Conservation (phyloP, 2,329 filamentous ascomycete genomes). For the Coleophoma cylindrospora region DNA sequence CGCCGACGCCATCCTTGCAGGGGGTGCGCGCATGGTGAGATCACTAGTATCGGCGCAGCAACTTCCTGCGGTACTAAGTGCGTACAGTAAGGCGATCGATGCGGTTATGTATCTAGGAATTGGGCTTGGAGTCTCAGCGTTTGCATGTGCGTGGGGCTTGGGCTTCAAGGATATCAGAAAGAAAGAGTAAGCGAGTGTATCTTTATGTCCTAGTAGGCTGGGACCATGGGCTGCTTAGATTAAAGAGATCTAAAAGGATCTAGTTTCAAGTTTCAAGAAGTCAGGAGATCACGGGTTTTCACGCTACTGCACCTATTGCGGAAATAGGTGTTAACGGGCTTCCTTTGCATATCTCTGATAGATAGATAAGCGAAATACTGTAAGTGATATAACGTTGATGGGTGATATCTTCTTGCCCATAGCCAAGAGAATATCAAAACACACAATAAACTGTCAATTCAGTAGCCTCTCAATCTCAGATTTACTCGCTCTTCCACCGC, state of each 20-base stretch:
- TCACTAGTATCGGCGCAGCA: constrained; percentile 23
- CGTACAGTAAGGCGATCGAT: constrained; percentile 35
- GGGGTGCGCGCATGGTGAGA: constrained; percentile 34
- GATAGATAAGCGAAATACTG: no score
- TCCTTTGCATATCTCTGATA: no score
- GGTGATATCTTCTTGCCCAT: neutral
- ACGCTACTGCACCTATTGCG: no score
- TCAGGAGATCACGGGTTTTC: no score
- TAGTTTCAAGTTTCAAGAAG: no score
- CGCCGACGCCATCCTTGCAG: constrained; percentile 28
- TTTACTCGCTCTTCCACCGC: neutral
- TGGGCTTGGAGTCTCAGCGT: constrained; percentile 22
- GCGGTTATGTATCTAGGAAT: constrained; percentile 34
- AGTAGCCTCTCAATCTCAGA: neutral
- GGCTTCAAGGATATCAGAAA: constrained; percentile 23
- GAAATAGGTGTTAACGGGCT: no score
- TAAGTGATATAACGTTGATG: neutral
- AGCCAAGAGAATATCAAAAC: neutral
- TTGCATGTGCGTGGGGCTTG: constrained; percentile 35
- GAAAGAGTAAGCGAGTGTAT: no score
- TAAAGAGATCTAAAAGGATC: no score
- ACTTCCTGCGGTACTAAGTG: constrained; percentile 30
- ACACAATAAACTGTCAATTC: neutral
- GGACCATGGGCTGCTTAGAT: no score
- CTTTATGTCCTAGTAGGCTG: no score